Conservation (phyloP, 164 flowering plant genomes). For the Vitis vinifera region ASM3070453v1 NC_081813.1:2435501-2436000, state of each 20-base stretch:
- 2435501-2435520: too few relatives aligned
- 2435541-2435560: too few relatives aligned
- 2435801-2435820: background rate
- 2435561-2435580: too few relatives aligned
- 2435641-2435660: background rate
- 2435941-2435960: background rate
- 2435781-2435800: background rate
- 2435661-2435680: background rate
- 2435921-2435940: too few relatives aligned
- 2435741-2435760: background rate
- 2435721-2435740: background rate
- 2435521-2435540: too few relatives aligned
- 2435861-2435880: too few relatives aligned
- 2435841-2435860: too few relatives aligned
- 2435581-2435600: too few relatives aligned
- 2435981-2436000: background rate
- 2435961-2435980: background rate
- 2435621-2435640: background rate
- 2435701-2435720: background rate
- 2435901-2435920: too few relatives aligned
- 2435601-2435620: background rate
- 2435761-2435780: background rate
- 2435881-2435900: too few relatives aligned
- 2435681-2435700: background rate
- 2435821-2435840: background rate